Conservation (phyloP, 1,284 basidiomycete species). For the Ganoderma meredithae region DNA sequence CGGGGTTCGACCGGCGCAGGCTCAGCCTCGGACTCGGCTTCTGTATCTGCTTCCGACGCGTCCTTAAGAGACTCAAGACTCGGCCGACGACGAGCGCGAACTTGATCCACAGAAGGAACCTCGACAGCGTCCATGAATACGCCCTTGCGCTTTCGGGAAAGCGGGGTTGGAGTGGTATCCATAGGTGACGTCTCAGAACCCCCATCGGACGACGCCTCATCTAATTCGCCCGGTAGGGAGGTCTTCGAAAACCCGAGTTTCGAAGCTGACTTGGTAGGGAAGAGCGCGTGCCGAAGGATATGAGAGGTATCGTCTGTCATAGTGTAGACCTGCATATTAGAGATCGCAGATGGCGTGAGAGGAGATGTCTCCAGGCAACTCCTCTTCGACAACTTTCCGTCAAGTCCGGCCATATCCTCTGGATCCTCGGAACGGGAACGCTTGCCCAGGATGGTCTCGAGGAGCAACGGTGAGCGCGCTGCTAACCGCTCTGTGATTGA, state of each 20-base stretch:
- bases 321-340: conserved; percentile 25
- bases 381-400: conserved; percentile 41
- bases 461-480: conserved; percentile 37
- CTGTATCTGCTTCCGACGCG: neutral
- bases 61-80: neutral
- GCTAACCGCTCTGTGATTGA: conserved; percentile 47
- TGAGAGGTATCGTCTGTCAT: conserved; percentile 19
- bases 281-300: neutral
- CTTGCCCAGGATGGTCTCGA: conserved; percentile 49
- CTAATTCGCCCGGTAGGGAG: conserved; percentile 5
- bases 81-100: conserved; percentile 10
- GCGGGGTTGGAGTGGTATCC: conserved; percentile 21
- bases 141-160: conserved; percentile 53
- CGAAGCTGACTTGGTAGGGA: neutral
- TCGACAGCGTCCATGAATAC: conserved; percentile 63
- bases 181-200: conserved; percentile 4
- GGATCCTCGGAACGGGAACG: conserved; percentile 43
- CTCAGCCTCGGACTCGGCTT: neutral
- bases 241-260: neutral
- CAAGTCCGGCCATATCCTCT: conserved; percentile 29
- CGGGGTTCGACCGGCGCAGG: neutral
- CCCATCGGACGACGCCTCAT: conserved; percentile 8
- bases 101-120: conserved; percentile 44
- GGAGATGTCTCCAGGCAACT: conserved; percentile 31
- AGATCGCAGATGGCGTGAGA: conserved; percentile 16